A percentile compares a stretch with the other conserved stretches of the same genome.
These are phyloP conservation scores for Phytophthora litchii DNA, from an alignment of 352 stramenopile species.

Conservation along the genomic window DNA sequence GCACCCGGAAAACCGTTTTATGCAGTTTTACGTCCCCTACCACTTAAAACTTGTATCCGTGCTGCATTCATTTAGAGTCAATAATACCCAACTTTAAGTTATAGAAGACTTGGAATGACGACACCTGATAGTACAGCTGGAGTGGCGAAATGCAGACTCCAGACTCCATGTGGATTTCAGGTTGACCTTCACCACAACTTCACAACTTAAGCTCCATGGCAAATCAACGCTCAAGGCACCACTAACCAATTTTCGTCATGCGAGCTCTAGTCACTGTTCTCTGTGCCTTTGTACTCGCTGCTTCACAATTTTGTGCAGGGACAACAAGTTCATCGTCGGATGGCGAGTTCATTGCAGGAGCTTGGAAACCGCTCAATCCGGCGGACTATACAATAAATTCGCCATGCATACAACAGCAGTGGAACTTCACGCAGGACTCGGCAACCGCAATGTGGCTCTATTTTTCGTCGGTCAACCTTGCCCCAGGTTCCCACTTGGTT, in stretches of 20 bases:
- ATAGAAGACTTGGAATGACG: neutral
- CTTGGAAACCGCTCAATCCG: slow-evolving; percentile 35
- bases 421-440: slow-evolving; percentile 56
- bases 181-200: slow-evolving; percentile 1
- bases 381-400: slow-evolving; percentile 45
- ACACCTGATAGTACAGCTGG: neutral
- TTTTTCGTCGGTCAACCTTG: slow-evolving; percentile 39
- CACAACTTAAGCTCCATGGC: slow-evolving; percentile 4
- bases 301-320: slow-evolving; percentile 2
- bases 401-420: slow-evolving; percentile 45
- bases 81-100: too few species aligned
- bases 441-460: slow-evolving; percentile 47
- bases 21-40: neutral
- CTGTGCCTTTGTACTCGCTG: neutral
- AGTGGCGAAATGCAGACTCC: neutral
- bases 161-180: neutral
- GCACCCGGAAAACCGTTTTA: neutral
- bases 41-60: neutral
- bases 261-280: slow-evolving; percentile 4
- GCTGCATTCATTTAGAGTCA: neutral
- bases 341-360: slow-evolving; percentile 46
- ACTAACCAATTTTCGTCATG: slow-evolving; percentile 21
- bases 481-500: slow-evolving; percentile 46
- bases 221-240: slow-evolving; percentile 15
- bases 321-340: slow-evolving; percentile 13